phyloP scores from a whole-genome alignment of 139 green algal species.

The Closterium sp. region DNA sequence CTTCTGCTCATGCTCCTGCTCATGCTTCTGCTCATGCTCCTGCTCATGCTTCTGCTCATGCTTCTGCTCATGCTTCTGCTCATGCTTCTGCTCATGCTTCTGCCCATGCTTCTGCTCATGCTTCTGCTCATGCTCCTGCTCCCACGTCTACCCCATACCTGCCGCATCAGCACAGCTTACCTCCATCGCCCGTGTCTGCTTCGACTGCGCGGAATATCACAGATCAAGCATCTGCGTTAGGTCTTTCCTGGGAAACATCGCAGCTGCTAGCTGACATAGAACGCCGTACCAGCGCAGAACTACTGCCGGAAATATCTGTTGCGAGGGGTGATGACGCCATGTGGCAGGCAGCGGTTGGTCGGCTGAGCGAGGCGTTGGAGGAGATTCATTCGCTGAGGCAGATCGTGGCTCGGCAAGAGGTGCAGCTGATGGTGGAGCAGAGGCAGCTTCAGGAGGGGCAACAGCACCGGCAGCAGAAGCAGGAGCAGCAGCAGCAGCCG shows the following conservation, averaged over 20 bases:
- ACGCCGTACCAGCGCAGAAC: neutral
- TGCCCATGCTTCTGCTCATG: neutral
- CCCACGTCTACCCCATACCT: neutral
- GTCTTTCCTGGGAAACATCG: neutral
- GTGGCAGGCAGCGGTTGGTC: neutral
- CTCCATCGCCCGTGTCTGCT: neutral
- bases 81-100: neutral
- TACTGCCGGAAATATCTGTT: neutral
- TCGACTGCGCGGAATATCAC: neutral
- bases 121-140: neutral
- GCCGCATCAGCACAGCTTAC: neutral
- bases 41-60: neutral
- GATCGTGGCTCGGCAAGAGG: neutral
- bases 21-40: neutral
- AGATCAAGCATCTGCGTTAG: neutral
- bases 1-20: neutral
- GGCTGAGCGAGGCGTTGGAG: neutral
- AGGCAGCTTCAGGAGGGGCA: neutral
- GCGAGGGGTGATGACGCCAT: neutral
- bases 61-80: neutral
- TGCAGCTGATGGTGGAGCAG: neutral
- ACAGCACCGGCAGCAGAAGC: neutral
- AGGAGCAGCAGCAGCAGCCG: no score
- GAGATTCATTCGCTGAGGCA: neutral
- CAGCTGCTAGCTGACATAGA: neutral